These are phyloP conservation scores for Pleurostoma richardsiae DNA, from an alignment of 2,329 filamentous ascomycete species.

Conservation along the genomic window DNA sequence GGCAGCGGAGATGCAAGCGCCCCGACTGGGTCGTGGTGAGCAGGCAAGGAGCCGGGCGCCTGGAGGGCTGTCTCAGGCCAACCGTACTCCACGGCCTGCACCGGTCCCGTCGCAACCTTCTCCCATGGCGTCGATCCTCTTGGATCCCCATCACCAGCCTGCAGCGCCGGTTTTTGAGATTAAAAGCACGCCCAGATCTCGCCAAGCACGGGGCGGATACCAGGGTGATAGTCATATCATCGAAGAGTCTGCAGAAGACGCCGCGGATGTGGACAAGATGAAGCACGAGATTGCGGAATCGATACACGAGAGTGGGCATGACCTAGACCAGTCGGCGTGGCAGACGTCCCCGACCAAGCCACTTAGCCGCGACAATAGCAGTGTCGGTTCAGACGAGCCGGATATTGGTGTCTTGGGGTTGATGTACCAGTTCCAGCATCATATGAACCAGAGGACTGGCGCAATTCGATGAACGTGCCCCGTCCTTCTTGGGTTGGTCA, in stretches of 20 bases:
- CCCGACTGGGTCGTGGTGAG: slow-evolving; percentile 41
- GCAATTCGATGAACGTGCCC: slow-evolving; percentile 22
- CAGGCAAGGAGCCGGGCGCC: slow-evolving; percentile 35
- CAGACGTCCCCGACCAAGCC: slow-evolving; percentile 49
- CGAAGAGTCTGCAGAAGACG: slow-evolving; percentile 50
- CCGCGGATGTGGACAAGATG: slow-evolving; percentile 26
- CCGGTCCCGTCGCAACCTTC: slow-evolving; percentile 46
- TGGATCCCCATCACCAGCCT: slow-evolving; percentile 74
- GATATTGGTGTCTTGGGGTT: slow-evolving; percentile 53
- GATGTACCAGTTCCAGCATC: slow-evolving; percentile 55
- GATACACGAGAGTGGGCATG: slow-evolving; percentile 44
- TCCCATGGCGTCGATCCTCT: slow-evolving; percentile 66
- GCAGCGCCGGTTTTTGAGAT: slow-evolving; percentile 37
- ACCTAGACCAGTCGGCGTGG: slow-evolving; percentile 55
- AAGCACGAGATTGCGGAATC: slow-evolving; percentile 57
- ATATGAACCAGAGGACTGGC: slow-evolving; percentile 42
- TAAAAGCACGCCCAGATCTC: slow-evolving; percentile 41
- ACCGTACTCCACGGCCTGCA: slow-evolving; percentile 37
- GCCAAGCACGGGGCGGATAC: slow-evolving; percentile 37
- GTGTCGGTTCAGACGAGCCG: slow-evolving; percentile 35
- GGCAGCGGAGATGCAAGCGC: slow-evolving; percentile 50
- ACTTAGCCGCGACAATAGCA: slow-evolving; percentile 48
- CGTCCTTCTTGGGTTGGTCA: no score
- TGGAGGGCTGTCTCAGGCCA: slow-evolving; percentile 23
- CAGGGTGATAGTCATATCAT: slow-evolving; percentile 46